phyloP scores from a whole-genome alignment of 208 protist species.

The Crithidia mellificae region DNA sequence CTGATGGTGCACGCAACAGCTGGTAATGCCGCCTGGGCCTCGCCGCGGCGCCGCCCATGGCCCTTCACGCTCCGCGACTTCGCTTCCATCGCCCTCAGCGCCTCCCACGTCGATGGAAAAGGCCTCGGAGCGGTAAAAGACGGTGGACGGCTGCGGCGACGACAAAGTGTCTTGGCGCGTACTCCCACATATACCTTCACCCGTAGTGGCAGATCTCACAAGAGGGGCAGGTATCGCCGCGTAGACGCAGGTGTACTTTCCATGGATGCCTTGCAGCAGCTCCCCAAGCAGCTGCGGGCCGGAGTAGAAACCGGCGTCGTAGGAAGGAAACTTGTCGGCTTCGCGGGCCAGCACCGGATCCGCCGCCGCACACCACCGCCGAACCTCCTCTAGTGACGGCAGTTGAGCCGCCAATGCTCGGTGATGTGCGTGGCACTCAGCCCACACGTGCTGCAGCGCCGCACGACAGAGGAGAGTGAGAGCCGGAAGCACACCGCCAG shows the following conservation, averaged over 20 bases:
- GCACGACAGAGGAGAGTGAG: constrained; percentile 21
- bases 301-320: constrained; percentile 51
- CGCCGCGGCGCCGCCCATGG: background rate
- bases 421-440: background rate
- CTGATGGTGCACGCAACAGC: constrained; percentile 19
- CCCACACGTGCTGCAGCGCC: constrained; percentile 22
- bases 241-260: constrained; percentile 66
- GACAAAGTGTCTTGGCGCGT: no score
- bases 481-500: constrained; percentile 21
- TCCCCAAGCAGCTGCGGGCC: constrained; percentile 59
- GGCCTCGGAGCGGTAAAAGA: constrained; percentile 27
- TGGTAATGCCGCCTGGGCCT: background rate
- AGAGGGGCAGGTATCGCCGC: background rate
- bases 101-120: background rate
- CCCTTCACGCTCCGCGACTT: background rate
- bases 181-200: background rate
- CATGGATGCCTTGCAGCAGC: constrained; percentile 54
- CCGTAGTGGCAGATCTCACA: no score
- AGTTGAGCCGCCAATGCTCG: background rate
- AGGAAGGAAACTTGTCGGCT: constrained; percentile 46
- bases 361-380: constrained; percentile 21
- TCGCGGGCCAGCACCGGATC: constrained; percentile 31
- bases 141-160: constrained; percentile 14
- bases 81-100: background rate
- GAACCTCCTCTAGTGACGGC: constrained; percentile 15